A percentile compares a stretch with the other conserved stretches of the same genome.
Evolutionary conservation across 352 stramenopile genomes (phyloP).

Genomic region (Thraustochytrium striatum): DNA sequence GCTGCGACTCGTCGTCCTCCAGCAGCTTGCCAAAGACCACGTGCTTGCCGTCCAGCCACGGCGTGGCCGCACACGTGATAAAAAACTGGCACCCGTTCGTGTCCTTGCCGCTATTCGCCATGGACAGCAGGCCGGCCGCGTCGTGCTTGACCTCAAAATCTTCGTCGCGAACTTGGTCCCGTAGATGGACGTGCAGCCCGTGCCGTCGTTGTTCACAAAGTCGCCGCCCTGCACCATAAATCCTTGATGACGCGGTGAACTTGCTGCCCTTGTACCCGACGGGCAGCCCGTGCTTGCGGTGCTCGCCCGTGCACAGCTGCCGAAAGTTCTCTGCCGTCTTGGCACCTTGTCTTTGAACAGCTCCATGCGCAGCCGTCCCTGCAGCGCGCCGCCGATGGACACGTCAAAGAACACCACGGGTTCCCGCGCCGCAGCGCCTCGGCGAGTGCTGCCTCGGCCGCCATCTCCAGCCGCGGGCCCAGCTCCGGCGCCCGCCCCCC

Average conservation of each 20-base stretch:
- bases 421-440: conserved; percentile 49
- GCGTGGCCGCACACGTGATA: conserved; percentile 64
- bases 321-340: conserved; percentile 57
- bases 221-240: conserved; percentile 98
- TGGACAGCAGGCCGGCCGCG: conserved; percentile 84
- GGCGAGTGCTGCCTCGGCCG: conserved; percentile 35
- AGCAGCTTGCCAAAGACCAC: conserved; percentile 95
- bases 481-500: neutral
- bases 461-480: conserved; percentile 6
- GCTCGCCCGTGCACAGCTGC: conserved; percentile 90
- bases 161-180: conserved; percentile 94
- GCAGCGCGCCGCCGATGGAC: conserved; percentile 48
- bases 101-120: conserved; percentile 91
- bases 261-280: conserved; percentile 95
- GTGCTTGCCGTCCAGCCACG: conserved; percentile 96
- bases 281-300: conserved; percentile 59
- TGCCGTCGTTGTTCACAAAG: conserved; percentile 82
- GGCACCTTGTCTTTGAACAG: conserved; percentile 52
- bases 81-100: conserved; percentile 88
- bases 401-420: conserved; percentile 54
- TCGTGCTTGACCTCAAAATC: conserved; percentile 80
- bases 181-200: conserved; percentile 84
- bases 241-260: conserved; percentile 94
- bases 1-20: conserved; percentile 56
- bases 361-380: conserved; percentile 51